Evolutionary conservation across 768 basidiomycete species (phyloP).

Genomic region (Kwoniella sp.): DNA sequence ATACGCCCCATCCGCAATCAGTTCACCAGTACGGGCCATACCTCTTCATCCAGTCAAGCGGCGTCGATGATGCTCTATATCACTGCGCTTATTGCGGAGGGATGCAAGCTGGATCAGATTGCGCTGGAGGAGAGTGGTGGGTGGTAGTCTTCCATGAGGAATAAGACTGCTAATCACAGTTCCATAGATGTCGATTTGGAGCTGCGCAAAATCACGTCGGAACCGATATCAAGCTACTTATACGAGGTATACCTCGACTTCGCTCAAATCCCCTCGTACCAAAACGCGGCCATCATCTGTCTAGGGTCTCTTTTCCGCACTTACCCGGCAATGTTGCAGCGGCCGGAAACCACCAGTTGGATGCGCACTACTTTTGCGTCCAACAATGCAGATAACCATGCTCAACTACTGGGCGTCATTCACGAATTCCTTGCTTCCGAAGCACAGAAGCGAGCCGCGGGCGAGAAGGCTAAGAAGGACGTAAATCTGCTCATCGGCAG

Average conservation of each 20-base stretch:
- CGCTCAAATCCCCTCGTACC: slow-evolving; percentile 62
- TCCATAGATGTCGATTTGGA: slow-evolving; percentile 58
- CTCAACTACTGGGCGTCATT: slow-evolving; percentile 75
- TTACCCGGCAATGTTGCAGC: slow-evolving; percentile 83
- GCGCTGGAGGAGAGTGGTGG: slow-evolving; percentile 61
- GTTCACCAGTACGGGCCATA: slow-evolving; percentile 52
- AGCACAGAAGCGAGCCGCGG: slow-evolving; percentile 60
- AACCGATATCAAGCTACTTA: slow-evolving; percentile 74
- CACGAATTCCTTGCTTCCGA: slow-evolving; percentile 87
- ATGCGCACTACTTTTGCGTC: slow-evolving; percentile 87
- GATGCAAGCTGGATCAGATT: slow-evolving; percentile 79
- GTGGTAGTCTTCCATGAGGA: slow-evolving; percentile 33
- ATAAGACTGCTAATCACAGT: neutral
- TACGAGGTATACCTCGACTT: slow-evolving; percentile 68
- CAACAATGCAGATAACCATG: slow-evolving; percentile 65
- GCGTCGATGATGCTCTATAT: slow-evolving; percentile 68
- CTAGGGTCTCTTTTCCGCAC: slow-evolving; percentile 89
- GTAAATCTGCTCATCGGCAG: slow-evolving; percentile 95
- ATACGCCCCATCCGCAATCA: slow-evolving; percentile 62
- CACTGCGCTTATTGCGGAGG: slow-evolving; percentile 75
- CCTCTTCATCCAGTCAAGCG: slow-evolving; percentile 24
- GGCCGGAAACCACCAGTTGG: slow-evolving; percentile 68
- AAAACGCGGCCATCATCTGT: slow-evolving; percentile 64
- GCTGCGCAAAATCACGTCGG: slow-evolving; percentile 62
- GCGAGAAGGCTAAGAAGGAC: slow-evolving; percentile 53